A percentile compares a stretch with the other conserved stretches of the same genome.
Conservation (phyloP, 331 rosid species). For the Stylosanthes scabra region DNA sequence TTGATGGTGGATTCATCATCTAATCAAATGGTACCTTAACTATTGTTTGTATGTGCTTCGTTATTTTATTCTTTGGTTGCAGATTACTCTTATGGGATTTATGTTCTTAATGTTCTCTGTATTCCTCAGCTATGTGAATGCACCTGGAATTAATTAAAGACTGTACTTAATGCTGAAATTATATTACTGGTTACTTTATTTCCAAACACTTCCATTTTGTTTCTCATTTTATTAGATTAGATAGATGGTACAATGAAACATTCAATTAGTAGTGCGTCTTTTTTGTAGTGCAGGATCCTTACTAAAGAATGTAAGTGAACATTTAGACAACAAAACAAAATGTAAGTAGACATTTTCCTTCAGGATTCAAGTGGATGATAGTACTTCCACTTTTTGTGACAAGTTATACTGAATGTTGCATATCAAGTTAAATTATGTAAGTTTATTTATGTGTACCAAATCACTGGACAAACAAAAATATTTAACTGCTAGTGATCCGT, state of each 20-base stretch:
- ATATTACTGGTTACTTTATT: conserved; percentile 21
- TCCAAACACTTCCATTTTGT: conserved; percentile 21
- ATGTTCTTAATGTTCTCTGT: conserved; percentile 81
- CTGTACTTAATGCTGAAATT: conserved; percentile 30
- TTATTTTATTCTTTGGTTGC: conserved; percentile 47
- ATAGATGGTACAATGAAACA: conserved; percentile 22
- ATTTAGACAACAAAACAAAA: too few relatives aligned
- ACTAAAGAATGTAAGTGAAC: conserved; percentile 69
- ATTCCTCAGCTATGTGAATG: conserved; percentile 87
- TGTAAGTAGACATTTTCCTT: conserved; percentile 17
- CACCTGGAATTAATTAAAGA: conserved; percentile 2
- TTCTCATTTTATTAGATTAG: conserved; percentile 14
- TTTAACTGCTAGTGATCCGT: too few relatives aligned
- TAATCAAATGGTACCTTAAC: too few relatives aligned
- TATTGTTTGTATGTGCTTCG: too few relatives aligned
- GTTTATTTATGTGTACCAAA: too few relatives aligned
- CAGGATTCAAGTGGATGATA: conserved; percentile 28
- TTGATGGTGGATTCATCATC: too few relatives aligned
- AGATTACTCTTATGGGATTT: conserved; percentile 94
- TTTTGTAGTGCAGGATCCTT: conserved; percentile 74
- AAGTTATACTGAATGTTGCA: conserved; percentile 31
- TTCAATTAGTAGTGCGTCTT: not conserved
- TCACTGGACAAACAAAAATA: too few relatives aligned
- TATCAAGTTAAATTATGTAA: too few relatives aligned
- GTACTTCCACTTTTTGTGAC: conserved; percentile 14